Base-by-base conservation (phyloP, 371 early-diverging fungal species). In the Globomyces sp. region DNA sequence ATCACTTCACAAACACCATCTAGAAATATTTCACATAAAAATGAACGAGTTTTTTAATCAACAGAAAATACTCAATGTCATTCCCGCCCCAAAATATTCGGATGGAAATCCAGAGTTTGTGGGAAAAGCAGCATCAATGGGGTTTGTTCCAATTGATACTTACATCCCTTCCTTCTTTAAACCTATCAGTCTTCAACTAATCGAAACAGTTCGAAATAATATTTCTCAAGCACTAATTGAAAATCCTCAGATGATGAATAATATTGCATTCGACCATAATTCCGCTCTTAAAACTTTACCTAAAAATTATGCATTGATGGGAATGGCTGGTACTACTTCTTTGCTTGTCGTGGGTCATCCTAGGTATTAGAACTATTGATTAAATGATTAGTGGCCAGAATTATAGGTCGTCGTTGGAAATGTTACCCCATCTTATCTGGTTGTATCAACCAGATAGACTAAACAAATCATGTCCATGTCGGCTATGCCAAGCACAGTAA, bases 401-500 rank as follows among this genome's bases (percentile, higher is more conserved):
- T 13, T 58, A 40, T 24, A 44, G 44, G 13, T 36, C 6, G 36
- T 11, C 58, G 5, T 39, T n/a, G 58, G 58, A 58, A 44, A 44
- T 58, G 44, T 24, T 58, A 24, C 58, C 58, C n/a, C 58, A 58
- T 36, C 24, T 58, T 11, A n/a, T 11, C 13, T 58, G 58, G 58
- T 13, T 58, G 43, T 13, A 13, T 44, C 58, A 46, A 46, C 11
- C 11, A 13, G 24, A 11, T 5, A 13, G 36, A 13, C 11, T 36
- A 36, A 24, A 11, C 5, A 39, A 11, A 6, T 13, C 36, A 24
- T 58, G 58, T 37, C 36, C 36, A 8, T 58, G 58, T 9, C 11
- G 58, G n/a, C 58, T 58, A 5, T 58, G 58, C 13, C 34, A 11
- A 34, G 5, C 34, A 4, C 52, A 11, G 52, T 51, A 51, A 1